Evolutionary conservation across 108 stramenopile genomes (phyloP).

Genomic region (Conticribra weissflogii): DNA sequence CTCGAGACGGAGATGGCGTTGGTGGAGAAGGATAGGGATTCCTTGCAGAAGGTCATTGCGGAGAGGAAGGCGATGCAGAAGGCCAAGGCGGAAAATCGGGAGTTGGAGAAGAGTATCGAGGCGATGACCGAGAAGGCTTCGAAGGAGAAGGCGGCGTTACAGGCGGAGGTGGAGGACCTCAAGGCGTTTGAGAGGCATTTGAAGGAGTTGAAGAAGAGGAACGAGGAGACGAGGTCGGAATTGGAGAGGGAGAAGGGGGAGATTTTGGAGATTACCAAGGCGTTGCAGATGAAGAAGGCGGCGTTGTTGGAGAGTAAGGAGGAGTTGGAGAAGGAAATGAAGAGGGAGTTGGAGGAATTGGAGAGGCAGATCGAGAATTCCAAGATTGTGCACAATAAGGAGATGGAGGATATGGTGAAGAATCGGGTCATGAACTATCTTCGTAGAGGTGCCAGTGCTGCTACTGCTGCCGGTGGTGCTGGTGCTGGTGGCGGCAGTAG

Average conservation of each 20-base stretch:
- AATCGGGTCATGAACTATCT: constrained; percentile 22
- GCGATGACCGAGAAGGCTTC: constrained; percentile 28
- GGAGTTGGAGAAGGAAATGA: constrained; percentile 15
- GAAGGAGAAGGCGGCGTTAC: constrained; percentile 34
- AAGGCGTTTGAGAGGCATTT: constrained; percentile 31
- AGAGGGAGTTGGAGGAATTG: constrained; percentile 36
- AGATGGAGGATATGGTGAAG: constrained; percentile 28
- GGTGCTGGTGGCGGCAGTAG: neutral
- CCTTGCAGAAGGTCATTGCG: constrained; percentile 22
- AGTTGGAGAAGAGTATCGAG: constrained; percentile 32
- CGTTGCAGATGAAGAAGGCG: constrained; percentile 27
- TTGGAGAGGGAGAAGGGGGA: constrained; percentile 29
- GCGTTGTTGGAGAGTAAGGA: constrained; percentile 28
- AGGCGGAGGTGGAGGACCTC: constrained; percentile 28
- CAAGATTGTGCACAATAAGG: constrained; percentile 17
- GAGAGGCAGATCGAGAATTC: constrained; percentile 17
- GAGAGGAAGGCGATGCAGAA: constrained; percentile 31
- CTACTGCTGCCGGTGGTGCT: neutral
- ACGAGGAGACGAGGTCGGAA: constrained; percentile 18
- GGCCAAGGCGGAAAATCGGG: constrained; percentile 41
- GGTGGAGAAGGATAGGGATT: constrained; percentile 34
- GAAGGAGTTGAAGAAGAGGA: constrained; percentile 3
- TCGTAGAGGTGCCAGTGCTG: neutral
- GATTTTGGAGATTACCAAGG: constrained; percentile 16
- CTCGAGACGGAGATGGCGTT: constrained; percentile 33